Percentiles rank a stretch among this genome's conserved stretches.
These are phyloP conservation scores for Crithidia fasciculata DNA, from an alignment of 208 protist species.

Conservation along the genomic window DNA sequence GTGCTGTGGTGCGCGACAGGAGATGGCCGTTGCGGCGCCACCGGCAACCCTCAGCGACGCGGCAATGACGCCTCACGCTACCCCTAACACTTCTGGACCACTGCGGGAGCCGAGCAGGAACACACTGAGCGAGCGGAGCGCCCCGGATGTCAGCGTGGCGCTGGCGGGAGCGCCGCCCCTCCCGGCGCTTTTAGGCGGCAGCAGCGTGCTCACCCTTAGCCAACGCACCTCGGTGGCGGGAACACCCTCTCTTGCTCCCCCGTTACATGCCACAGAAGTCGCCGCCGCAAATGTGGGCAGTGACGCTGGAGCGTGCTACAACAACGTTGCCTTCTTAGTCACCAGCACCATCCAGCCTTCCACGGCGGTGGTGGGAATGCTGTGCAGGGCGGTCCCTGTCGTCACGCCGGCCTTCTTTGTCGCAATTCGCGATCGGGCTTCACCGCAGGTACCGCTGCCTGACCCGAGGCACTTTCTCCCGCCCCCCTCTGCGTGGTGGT, in stretches of 20 bases:
- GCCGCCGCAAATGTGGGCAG: neutral
- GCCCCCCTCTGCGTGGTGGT: conserved; percentile 30
- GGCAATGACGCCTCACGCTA: too few species aligned
- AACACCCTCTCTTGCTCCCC: conserved; percentile 30
- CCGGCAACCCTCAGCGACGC: neutral
- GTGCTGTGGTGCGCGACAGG: conserved; percentile 55
- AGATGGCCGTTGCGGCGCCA: neutral
- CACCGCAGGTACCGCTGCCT: conserved; percentile 58
- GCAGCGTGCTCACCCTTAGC: conserved; percentile 9
- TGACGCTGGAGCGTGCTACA: conserved; percentile 19
- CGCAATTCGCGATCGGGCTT: conserved; percentile 39
- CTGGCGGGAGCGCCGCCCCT: neutral
- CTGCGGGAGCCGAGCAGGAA: conserved; percentile 5
- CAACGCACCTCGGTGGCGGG: conserved; percentile 24
- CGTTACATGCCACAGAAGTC: neutral
- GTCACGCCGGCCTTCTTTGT: conserved; percentile 70
- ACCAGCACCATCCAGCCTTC: conserved; percentile 52
- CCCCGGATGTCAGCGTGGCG: neutral
- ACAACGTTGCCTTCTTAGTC: conserved; percentile 27
- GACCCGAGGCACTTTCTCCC: conserved; percentile 38
- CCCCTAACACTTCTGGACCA: too few species aligned
- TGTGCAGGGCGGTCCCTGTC: conserved; percentile 64
- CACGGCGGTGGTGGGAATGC: conserved; percentile 57
- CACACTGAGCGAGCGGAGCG: conserved; percentile 12
- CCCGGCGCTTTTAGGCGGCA: conserved; percentile 11